These are phyloP conservation scores for Paracoccidioides brasiliensis DNA, from an alignment of 2,329 filamentous ascomycete genomes.

Conservation along the genomic window DNA sequence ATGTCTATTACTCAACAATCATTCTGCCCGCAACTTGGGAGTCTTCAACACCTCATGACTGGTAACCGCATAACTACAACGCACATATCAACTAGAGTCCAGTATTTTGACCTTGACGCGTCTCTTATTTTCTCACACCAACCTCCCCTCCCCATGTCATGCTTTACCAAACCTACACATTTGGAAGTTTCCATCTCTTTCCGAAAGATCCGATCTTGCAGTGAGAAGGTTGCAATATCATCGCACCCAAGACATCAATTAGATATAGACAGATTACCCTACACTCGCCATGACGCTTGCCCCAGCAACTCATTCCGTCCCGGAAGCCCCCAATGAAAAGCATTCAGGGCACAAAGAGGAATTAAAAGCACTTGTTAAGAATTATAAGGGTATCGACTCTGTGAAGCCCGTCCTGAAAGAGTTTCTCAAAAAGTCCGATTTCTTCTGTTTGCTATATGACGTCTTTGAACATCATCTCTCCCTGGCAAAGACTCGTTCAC, in stretches of 20 bases:
- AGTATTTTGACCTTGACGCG: not conserved
- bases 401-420: constrained; percentile 19
- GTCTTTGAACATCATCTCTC: constrained; percentile 24
- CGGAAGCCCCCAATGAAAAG: not conserved
- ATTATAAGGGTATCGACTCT: constrained; percentile 15
- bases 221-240: no score
- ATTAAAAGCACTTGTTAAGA: constrained; percentile 18
- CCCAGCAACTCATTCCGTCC: not conserved
- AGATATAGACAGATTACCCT: not conserved
- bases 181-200: no score
- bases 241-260: no score
- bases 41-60: no score
- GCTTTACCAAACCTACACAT: no score
- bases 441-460: constrained; percentile 18
- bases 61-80: no score
- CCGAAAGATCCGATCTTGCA: no score
- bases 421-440: constrained; percentile 17
- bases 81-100: not conserved
- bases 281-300: not conserved
- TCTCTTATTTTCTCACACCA: no score
- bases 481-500: constrained; percentile 24
- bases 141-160: no score
- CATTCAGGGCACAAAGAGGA: constrained; percentile 3
- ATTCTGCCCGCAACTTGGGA: no score
- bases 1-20: no score